Evolutionary conservation across 306 rosid genomes (phyloP), one percentile per base, ranked within the genome.

Genomic region (Elaeagnus macrophylla): DNA sequence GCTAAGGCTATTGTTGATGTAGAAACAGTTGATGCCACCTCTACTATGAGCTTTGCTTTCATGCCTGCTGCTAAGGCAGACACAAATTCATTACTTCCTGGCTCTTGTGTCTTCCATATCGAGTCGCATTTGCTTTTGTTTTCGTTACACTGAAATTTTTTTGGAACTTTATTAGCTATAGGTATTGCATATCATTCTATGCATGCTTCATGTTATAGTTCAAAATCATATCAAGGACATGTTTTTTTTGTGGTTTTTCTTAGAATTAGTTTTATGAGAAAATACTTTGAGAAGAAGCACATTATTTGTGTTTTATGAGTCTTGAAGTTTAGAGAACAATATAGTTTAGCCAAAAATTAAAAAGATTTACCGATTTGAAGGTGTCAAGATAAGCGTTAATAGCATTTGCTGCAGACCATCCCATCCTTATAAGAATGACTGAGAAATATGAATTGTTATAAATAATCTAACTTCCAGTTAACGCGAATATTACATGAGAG

Each of bases 41-140:
- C 84, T 50, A 85, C 81, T 39, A 85, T 77, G 12, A 79, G 83
- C 53, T 85, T 77, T 39, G 87, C 86, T 67, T 60, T 77, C 83
- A 75, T 77, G 13, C 90, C 87, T 19, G 90, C 95, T 40, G 95
- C 90, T 58, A 82, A 54, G 47, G 83, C 95, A 11, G 87, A 82
- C 17, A 85, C 79, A 40, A 79, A 80, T 59, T 82, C 87, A 61
- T 72, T 75, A 72, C 82, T 82, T 55, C 87, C 83, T 0, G 67
- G 81, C 60, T 79, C 87, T 62, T 59, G 78, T 57, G 76, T 53
- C 66, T 61, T 77, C 78, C 80, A 52, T 17, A 67, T 45, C 16
- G 10, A 54, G 9, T 60, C 82, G 32, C 57, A 12, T 39, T 65
- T 56, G 60, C 77, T 71, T 54, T 37, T 66, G 17, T 41, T 50